Evolutionary conservation across 176 grass and related monocot species (phyloP).

Genomic region (Thalia dealbata): DNA sequence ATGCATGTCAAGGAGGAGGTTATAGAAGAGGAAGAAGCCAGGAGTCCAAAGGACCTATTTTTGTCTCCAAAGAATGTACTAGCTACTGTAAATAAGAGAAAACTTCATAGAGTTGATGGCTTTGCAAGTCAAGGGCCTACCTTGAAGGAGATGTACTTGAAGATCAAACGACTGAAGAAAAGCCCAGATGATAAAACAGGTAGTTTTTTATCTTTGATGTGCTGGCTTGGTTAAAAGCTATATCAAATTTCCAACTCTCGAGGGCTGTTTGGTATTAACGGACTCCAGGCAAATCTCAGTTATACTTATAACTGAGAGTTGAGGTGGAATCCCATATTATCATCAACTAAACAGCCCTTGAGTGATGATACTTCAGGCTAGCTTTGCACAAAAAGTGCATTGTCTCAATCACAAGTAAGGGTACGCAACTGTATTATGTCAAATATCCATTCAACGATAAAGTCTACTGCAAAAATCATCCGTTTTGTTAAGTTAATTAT

Average conservation of each 20-base stretch:
- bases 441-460: not conserved
- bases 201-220: not conserved
- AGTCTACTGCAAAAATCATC: not conserved
- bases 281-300: no score
- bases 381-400: not conserved
- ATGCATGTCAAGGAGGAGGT: not conserved
- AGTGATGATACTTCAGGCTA: no score
- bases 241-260: not conserved
- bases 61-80: not conserved
- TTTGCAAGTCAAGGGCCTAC: not conserved
- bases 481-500: not conserved
- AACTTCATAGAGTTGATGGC: not conserved
- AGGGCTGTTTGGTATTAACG: no score
- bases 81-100: constrained; percentile 21
- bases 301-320: no score
- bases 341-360: no score
- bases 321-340: no score
- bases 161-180: not conserved
- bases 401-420: not conserved
- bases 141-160: constrained; percentile 3
- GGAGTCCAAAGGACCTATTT: constrained; percentile 7
- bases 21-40: constrained; percentile 15
- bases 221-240: not conserved
- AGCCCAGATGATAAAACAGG: not conserved
- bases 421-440: not conserved